Percentiles rank a stretch among this genome's conserved stretches.
Evolutionary conservation across 495 filamentous ascomycete genomes (phyloP).

Genomic region (Glonium stellatum): DNA sequence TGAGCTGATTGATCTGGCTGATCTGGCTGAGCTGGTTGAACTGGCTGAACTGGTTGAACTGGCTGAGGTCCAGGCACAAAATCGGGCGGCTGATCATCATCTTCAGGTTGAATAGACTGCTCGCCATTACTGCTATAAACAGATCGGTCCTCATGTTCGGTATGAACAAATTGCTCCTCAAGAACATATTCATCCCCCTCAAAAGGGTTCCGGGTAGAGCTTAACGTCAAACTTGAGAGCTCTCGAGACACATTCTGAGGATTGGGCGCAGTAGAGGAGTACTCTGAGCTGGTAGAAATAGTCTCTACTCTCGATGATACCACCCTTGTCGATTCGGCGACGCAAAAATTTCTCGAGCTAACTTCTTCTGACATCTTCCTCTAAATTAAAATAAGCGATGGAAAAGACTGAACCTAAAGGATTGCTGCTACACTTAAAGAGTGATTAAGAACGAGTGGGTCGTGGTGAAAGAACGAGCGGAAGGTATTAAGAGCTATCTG

Average conservation of each 20-base stretch:
- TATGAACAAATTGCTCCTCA: not conserved
- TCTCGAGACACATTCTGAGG: no score
- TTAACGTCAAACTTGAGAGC: not conserved
- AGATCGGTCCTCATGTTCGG: not conserved
- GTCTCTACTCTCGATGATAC: no score
- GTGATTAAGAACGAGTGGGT: not conserved
- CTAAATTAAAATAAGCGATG: not conserved
- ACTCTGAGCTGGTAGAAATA: not conserved
- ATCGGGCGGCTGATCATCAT: no score
- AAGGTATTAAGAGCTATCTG: not conserved
- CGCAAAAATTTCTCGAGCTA: no score
- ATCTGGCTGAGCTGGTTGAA: no score
- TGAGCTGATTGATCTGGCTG: no score
- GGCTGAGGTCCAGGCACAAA: no score
- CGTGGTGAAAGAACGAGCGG: not conserved
- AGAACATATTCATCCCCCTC: not conserved
- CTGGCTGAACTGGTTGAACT: no score
- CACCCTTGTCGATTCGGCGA: no score
- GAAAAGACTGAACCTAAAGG: not conserved
- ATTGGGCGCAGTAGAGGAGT: no score
- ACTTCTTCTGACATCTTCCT: not conserved
- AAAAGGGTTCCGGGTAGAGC: not conserved
- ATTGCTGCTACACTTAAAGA: not conserved
- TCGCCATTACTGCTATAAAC: not conserved
- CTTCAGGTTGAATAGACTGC: not conserved